A percentile compares a stretch with the other conserved stretches of the same genome.
Conservation (phyloP, 2,329 filamentous ascomycete genomes). For the Teratosphaeria zuluensis region DNA sequence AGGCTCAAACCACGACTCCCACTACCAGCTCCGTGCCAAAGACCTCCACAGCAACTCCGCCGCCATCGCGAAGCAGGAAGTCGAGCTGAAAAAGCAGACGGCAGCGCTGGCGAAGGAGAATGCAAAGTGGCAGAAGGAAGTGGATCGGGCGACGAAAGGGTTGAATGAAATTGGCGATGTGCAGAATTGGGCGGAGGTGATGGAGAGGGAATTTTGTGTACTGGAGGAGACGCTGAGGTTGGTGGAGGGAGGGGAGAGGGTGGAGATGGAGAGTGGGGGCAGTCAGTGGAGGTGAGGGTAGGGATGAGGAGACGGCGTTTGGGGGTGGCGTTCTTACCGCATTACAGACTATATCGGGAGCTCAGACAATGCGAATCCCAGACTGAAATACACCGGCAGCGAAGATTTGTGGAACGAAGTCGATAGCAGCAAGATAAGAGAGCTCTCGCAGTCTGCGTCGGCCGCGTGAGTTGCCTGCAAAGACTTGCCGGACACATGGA, state of each 20-base stretch:
- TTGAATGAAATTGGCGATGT: conserved; percentile 73
- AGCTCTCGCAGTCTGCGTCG: too few species aligned
- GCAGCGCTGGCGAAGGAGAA: conserved; percentile 52
- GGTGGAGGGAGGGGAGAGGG: conserved; percentile 20
- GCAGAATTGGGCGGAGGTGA: conserved; percentile 79
- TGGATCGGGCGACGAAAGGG: conserved; percentile 51
- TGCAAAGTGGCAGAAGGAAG: conserved; percentile 54
- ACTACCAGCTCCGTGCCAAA: conserved; percentile 57
- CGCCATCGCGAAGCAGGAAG: conserved; percentile 58
- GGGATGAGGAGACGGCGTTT: too few species aligned
- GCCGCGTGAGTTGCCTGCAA: too few species aligned
- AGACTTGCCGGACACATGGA: too few species aligned
- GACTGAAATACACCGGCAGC: too few species aligned
- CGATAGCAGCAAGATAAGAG: too few species aligned
- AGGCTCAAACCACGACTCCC: conserved; percentile 59
- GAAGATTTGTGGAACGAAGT: too few species aligned
- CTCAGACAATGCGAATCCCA: too few species aligned
- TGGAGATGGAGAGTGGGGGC: conserved; percentile 22
- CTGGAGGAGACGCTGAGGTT: conserved; percentile 29
- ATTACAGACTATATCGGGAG: too few species aligned
- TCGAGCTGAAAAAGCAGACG: conserved; percentile 34
- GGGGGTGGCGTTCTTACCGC: too few species aligned
- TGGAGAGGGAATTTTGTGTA: conserved; percentile 40
- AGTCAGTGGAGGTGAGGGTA: conserved; percentile 15
- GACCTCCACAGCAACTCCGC: conserved; percentile 60